These are phyloP conservation scores for Acanthamoeba divionensis DNA, from an alignment of 208 protist genomes.

Conservation along the genomic window DNA sequence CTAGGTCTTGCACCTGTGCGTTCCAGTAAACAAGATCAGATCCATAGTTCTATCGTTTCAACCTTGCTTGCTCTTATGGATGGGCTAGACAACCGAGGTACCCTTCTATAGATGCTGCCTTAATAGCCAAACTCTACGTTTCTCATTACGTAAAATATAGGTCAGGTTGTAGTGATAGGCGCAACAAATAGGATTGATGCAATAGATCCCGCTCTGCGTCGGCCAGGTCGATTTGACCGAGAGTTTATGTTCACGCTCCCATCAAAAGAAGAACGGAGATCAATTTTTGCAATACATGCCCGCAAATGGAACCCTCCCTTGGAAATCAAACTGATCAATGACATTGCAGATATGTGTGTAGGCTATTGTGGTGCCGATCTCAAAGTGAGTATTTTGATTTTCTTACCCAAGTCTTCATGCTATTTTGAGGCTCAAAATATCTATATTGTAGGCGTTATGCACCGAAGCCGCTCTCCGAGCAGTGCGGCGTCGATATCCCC, in stretches of 20 bases:
- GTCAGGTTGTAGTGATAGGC: constrained; percentile 82
- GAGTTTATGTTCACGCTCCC: constrained; percentile 82
- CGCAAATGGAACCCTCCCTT: constrained; percentile 69
- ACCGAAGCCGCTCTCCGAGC: constrained; percentile 73
- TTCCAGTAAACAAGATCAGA: constrained; percentile 71
- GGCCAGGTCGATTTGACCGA: constrained; percentile 85
- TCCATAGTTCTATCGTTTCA: constrained; percentile 77
- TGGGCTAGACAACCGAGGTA: constrained; percentile 75
- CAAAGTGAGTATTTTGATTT: constrained; percentile 52
- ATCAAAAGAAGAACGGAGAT: background rate
- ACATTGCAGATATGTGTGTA: constrained; percentile 49
- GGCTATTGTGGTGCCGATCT: constrained; percentile 81
- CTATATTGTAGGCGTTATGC: constrained; percentile 63
- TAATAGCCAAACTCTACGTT: background rate
- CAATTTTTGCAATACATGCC: constrained; percentile 71
- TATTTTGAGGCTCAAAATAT: background rate
- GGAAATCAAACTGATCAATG: background rate
- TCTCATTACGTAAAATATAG: background rate
- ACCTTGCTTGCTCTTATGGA: constrained; percentile 85
- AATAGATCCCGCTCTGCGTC: constrained; percentile 83
- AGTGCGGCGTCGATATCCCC: constrained; percentile 60
- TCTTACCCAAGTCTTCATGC: background rate
- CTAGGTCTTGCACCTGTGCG: constrained; percentile 76
- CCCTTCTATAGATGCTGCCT: background rate
- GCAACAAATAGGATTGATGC: constrained; percentile 84